Evolutionary conservation across 169 alveolate species (phyloP), one percentile per base, ranked within the genome.

Genomic region (Eimeria zaria): DNA sequence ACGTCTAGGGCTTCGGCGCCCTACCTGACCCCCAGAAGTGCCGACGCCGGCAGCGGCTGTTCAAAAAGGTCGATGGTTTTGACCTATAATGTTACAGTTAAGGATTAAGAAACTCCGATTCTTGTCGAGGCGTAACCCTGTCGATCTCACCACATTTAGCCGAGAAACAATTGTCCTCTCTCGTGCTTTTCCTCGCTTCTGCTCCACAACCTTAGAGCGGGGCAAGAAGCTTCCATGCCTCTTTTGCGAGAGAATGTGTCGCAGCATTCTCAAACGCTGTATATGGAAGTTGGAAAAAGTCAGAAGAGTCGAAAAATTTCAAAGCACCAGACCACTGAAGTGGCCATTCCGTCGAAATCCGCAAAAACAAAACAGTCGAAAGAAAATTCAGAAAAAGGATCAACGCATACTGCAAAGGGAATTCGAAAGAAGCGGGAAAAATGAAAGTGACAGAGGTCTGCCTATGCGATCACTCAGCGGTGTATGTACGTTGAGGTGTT

Each of bases 51-150:
- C 85, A 55, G 87, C 22, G 91, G 51, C 62, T 39, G 74, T 53
- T 67, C 93, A 46, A 93, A 93, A 80, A 93, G 88, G 78, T 93
- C 96, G 41, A 93, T 81, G 33, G 89, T 64, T 74, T 93, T 80
- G 48, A 53, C 93, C 96, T 93, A 55, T 36, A 30, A 81, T 48
- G 62, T 51, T 30, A 24, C 41, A 80, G 16, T 51, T 46, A n/a
- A 81, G 53, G 71, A 51, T 6, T 22, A 5, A 27, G 11, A 5
- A 76, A 41, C 64, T 22, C 0, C 9, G 14, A 36, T 36, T 36
- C 4, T 1, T 74, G 16, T 64, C 44, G 48, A 33, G 27, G 18
- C 7, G 48, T 3, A 33, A 12, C n/a, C 30, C 27, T 6, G 71
- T 53, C 9, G 20, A 53, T 53, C 92, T 84, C 92, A 84, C 92